Conservation (phyloP, 83 land plant genomes). For the Thuja plicata region DNA sequence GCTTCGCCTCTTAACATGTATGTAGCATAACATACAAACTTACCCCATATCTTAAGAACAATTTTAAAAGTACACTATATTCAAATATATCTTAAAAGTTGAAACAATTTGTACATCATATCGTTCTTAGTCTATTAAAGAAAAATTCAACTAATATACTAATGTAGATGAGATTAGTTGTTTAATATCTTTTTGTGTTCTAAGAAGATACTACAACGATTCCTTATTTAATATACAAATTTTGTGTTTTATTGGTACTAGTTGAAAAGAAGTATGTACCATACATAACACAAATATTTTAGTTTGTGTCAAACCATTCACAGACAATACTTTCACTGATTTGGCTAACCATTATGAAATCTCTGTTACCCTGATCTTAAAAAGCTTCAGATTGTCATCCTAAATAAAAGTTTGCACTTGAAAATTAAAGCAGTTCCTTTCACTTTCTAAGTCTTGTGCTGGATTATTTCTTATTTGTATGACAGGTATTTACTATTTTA, state of each 20-base stretch:
- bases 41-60: not conserved
- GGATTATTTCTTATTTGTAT: not conserved
- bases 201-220: not conserved
- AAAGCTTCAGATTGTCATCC: constrained; percentile 1
- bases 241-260: not conserved
- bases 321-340: not conserved
- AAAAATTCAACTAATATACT: not conserved
- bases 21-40: not conserved
- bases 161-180: not conserved
- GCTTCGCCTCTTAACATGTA: not conserved
- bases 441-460: not conserved
- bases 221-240: not conserved
- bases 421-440: not conserved
- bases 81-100: not conserved
- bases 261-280: not conserved
- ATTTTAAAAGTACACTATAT: not conserved
- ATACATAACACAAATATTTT: not conserved
- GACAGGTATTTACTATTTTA: not conserved
- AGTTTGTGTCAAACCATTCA: not conserved
- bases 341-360: too few species aligned
- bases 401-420: not conserved
- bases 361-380: not conserved
- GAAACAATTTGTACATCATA: not conserved
- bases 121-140: not conserved
- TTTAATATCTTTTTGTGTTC: not conserved